Evolutionary conservation across 495 filamentous ascomycete genomes (phyloP), one percentile per base, ranked within the genome.

Genomic region (Podospora fimiseda): DNA sequence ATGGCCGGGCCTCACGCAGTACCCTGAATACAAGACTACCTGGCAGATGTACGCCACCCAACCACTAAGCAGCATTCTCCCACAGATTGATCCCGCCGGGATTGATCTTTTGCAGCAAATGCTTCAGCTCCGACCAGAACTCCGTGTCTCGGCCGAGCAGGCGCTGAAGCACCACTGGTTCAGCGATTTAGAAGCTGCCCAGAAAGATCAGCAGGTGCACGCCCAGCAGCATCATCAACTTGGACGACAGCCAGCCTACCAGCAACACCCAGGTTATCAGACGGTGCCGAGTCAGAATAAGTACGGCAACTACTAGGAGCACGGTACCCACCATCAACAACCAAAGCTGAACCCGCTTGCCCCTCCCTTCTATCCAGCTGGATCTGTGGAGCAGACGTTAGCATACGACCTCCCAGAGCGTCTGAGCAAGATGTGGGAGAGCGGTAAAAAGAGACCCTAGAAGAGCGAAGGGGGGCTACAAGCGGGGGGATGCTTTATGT

Each of bases 21-120:
- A 92, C 62, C 89, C 90, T 6, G 93, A 98, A 67, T 97, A 97
- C 79, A 94, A 95, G 74, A 77, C 84, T 22, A 92, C 82, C 46
- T 94, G 92, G 75, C 92, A 92, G 57, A 85, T 95, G 63, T 98
- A 90, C 64, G 86, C 89, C n/a, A 97, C 94, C 2, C 91, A 96
- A 67, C 88, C 93, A 60, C 74, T 97, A 36, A 73, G 85, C 16
- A 75, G 82, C 45, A 93, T 97, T 53, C 71, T 98, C 21, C 92
- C 90, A 0, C 89, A 94, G 65, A 88, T 98, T 58, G 93, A 98
- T 59, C 81, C 79, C 5, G 60, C 86, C 37, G 93, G 92, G 1
- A 78, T 98, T 65, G 89, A 95, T 62, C 73, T 98, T 27, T 71
- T 98, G 52, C 83, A 83, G 59, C 76, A 85, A 20, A 96, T 97